Conservation (phyloP, 768 basidiomycete species). For the Gelatoporia subvermispora region DNA sequence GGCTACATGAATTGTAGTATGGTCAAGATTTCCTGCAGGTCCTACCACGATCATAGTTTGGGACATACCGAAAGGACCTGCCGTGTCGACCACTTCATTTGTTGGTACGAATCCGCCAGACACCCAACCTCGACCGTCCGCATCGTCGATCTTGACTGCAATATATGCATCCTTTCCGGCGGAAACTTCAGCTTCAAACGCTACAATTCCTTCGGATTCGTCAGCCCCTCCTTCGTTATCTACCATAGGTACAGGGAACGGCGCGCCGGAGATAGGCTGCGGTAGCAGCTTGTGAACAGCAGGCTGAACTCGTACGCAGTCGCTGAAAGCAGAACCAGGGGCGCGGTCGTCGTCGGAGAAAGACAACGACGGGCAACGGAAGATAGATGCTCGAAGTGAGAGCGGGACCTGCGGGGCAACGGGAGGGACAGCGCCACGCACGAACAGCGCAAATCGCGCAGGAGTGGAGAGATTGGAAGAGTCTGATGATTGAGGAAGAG, state of each 20-base stretch:
- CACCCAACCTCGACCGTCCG: conserved; percentile 57
- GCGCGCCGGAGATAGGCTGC: conserved; percentile 42
- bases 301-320: conserved; percentile 30
- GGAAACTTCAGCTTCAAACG: conserved; percentile 50
- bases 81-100: conserved; percentile 27
- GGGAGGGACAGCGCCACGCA: conserved; percentile 48
- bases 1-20: background rate
- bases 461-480: background rate
- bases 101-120: conserved; percentile 45
- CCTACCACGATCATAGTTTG: too few relatives aligned
- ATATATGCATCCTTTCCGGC: conserved; percentile 34
- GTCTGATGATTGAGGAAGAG: conserved; percentile 25
- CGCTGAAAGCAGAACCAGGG: background rate
- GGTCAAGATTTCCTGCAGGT: too few relatives aligned
- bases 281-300: conserved; percentile 57
- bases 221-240: conserved; percentile 65
- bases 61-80: conserved; percentile 42
- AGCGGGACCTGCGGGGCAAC: conserved; percentile 46
- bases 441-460: conserved; percentile 46
- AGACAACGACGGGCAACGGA: conserved; percentile 33
- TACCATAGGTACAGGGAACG: conserved; percentile 67
- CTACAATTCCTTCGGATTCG: conserved; percentile 69
- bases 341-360: too few relatives aligned
- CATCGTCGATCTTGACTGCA: conserved; percentile 47
- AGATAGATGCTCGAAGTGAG: conserved; percentile 43